Percentiles rank a stretch among this genome's conserved stretches.
Conservation (phyloP, 345 rosid species). For the Pugionium dolabratum region DNA sequence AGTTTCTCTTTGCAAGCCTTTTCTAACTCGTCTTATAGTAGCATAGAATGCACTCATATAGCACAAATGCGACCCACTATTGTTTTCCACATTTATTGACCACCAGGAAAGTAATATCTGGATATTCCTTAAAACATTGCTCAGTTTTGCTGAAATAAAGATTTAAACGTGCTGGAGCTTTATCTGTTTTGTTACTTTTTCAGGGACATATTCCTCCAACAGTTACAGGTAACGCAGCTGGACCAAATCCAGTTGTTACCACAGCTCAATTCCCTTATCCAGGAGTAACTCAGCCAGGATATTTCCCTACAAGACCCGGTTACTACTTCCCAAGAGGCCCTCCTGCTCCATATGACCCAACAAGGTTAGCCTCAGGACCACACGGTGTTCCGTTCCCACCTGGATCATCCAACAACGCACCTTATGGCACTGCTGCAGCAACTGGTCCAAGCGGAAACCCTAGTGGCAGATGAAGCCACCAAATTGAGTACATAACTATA, state of each 20-base stretch:
- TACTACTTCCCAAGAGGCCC: constrained; percentile 46
- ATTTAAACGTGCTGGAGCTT: constrained; percentile 2
- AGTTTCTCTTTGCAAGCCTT: constrained; percentile 27
- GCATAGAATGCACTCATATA: constrained; percentile 3
- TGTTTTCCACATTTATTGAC: neutral
- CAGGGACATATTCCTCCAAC: constrained; percentile 53
- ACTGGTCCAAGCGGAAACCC: constrained; percentile 63
- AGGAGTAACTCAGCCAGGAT: constrained; percentile 60
- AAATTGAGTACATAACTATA: constrained; percentile 24
- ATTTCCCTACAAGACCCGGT: constrained; percentile 50
- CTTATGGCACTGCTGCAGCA: constrained; percentile 65
- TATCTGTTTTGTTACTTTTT: constrained; percentile 7
- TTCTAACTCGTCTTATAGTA: neutral
- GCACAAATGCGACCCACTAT: neutral
- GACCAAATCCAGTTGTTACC: constrained; percentile 37
- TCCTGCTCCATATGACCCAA: constrained; percentile 42
- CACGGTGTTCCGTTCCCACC: constrained; percentile 41
- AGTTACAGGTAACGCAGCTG: constrained; percentile 41
- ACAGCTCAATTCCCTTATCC: constrained; percentile 44
- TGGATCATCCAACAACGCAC: constrained; percentile 50
- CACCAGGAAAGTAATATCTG: constrained; percentile 3
- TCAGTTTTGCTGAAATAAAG: constrained; percentile 1
- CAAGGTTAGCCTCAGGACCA: constrained; percentile 44
- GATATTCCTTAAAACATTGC: neutral
- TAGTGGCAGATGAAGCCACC: constrained; percentile 50